Base-by-base conservation (phyloP, 1,139 yeast genomes). In the Debaryomyces robertsiae region DNA sequence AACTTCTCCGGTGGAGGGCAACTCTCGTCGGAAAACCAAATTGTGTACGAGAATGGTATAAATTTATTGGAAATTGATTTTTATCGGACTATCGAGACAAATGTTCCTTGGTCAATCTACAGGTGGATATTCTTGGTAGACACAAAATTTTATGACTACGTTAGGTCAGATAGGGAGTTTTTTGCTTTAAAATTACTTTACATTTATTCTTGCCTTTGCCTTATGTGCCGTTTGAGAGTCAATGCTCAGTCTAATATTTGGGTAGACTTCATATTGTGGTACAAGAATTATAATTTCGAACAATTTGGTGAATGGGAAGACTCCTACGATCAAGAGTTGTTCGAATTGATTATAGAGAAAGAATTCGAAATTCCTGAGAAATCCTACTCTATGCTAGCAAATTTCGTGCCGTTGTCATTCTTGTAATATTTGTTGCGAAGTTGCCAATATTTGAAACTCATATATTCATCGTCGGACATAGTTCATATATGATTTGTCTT, bases 61-160 rank as follows among this genome's bases (percentile, higher is more conserved):
- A 33, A 39, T 6, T 14, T 46, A 9, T 42, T 57, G 27, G 52
- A 53, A 14, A 37, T 43, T n/a, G 41, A 53, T 27, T 39, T 56
- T 15, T 38, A 47, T 30, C 38, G 53, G 17, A 43, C 57, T 4
- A 45, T 52, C 3, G 30, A 40, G 4, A 46, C 39, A n/a, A 54
- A 58, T 39, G 56, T 54, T 37, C 66, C 66, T 3, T 41, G 61
- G 3, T 67, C 70, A 2, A 35, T 67, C 4, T 60, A 51, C 38
- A 47, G 62, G 35, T 65, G 65, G 62, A 38, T 65, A 7, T 48
- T 63, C 16, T 32, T 58, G n/a, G 28, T 60, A 3, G 44, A 49
- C 5, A 42, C 43, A 6, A 47, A 47, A 3, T 55, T 58, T 30
- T 49, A 57, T 13, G 53, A 43, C 17, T 23, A 27, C 19, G 27